Percentiles rank a stretch among this genome's conserved stretches.
phyloP scores from a whole-genome alignment of 495 filamentous ascomycete genomes.

The Neurospora discreta region DNA sequence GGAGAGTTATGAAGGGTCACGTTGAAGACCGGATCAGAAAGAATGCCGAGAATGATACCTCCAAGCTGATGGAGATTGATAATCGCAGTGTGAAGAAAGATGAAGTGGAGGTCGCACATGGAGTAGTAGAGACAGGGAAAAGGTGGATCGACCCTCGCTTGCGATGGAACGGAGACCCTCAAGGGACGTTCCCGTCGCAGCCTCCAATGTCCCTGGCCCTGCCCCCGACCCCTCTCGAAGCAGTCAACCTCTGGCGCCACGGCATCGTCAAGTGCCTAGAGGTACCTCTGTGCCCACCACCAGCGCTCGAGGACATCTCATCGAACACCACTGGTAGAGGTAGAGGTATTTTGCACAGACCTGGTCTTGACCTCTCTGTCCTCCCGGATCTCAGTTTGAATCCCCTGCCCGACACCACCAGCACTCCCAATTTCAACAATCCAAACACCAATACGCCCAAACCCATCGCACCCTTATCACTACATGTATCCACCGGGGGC shows the following conservation, averaged over 20 bases:
- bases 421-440: no score
- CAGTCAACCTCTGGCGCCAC: background rate
- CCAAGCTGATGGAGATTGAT: background rate
- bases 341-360: no score
- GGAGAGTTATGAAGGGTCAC: background rate
- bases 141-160: background rate
- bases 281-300: no score
- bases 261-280: background rate
- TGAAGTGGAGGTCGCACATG: no score
- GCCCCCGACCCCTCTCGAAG: background rate
- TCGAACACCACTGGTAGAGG: no score
- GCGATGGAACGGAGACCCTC: background rate
- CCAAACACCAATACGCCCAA: no score
- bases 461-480: no score
- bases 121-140: background rate
- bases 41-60: background rate
- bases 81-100: background rate
- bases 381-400: no score
- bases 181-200: background rate
- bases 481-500: no score
- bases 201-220: background rate
- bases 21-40: background rate
- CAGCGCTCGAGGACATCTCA: no score
- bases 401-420: no score
- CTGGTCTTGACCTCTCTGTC: no score